Percentiles rank a stretch among this genome's conserved stretches.
Evolutionary conservation across 1,139 yeast genomes (phyloP).

Genomic region (Taphrina sp.): DNA sequence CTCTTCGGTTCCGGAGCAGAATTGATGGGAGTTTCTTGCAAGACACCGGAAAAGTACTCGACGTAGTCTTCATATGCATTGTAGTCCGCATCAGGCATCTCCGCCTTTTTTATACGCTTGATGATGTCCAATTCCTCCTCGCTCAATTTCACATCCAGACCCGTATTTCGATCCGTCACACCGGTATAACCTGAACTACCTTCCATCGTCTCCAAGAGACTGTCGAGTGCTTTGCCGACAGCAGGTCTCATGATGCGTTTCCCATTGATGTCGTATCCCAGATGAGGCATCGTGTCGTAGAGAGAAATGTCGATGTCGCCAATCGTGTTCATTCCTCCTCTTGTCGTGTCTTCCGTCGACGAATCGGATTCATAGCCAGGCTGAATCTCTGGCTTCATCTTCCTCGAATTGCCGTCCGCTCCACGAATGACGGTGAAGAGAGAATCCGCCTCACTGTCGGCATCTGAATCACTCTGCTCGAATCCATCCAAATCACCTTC

Average conservation of each 20-base stretch:
- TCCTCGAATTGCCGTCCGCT: constrained; percentile 77
- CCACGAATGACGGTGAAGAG: constrained; percentile 43
- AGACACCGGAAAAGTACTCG: constrained; percentile 88
- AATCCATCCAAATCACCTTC: constrained; percentile 38
- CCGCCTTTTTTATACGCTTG: constrained; percentile 78
- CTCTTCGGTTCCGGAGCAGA: constrained; percentile 97
- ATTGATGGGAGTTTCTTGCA: constrained; percentile 86
- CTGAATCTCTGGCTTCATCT: constrained; percentile 81
- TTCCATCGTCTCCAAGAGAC: constrained; percentile 81
- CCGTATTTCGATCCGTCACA: constrained; percentile 83
- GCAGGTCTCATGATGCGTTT: constrained; percentile 99
- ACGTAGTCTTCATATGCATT: constrained; percentile 92
- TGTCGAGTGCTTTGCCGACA: constrained; percentile 89
- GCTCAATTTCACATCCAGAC: constrained; percentile 79
- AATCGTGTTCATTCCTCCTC: constrained; percentile 59
- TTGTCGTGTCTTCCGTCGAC: constrained; percentile 71
- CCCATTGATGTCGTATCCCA: constrained; percentile 96
- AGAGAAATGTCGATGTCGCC: constrained; percentile 92
- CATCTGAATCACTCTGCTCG: constrained; percentile 38
- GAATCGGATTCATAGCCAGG: constrained; percentile 94
- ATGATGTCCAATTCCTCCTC: constrained; percentile 87
- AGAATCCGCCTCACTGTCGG: constrained; percentile 29
- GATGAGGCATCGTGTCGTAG: constrained; percentile 95
- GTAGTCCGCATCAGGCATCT: constrained; percentile 72
- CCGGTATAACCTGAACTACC: constrained; percentile 99